Base-by-base conservation (phyloP, 2,329 filamentous ascomycete species). In the Huntiella savannae region DNA sequence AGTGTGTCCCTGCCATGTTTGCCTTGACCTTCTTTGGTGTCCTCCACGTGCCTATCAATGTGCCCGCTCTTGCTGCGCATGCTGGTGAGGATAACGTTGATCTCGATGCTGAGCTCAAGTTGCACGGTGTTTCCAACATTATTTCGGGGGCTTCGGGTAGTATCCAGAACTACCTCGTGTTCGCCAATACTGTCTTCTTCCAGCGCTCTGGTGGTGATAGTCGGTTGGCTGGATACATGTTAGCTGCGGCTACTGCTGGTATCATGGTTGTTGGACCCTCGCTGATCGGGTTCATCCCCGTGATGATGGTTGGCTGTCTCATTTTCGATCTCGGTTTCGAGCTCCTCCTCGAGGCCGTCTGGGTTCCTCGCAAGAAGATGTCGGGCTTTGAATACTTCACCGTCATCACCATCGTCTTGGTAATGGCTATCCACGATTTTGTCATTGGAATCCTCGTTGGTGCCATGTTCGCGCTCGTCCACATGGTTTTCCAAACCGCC, bases 381-480 rank as follows among this genome's bases (percentile, higher is more conserved):
- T 84, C 92, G 58, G 65, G 72, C 45, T 74, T 88, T 10, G 91
- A 98, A 58, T 98, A 94, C 59, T 59, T 91, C 33, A 98, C 91
- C 5, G 83, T 94, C 40, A 65, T 94, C 47, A 76, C 77, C 34
- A 96, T 96, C 53, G 86, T 95, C 1, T 65, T 95, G 15, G 84
- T 93, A 35, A 98, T 98, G 91, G 91, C 91, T 1, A 77, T 86
- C 7, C 88, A 93, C 63, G 91, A 98, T 61, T 98, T 98, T 57
- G 91, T 98, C 3, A 76, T 86, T 22, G 91, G 91, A 15, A 95
- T 98, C 39, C 77, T 91, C 8, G 74, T 94, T 28, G 91, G 91
- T 4, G 93, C 98, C 46, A 70, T 93, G 1, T 68, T 98, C 39
- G 91, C 91, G 0, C 96, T 93, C 57, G 72, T 92, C 17, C 88